These are phyloP conservation scores for Fusarium algeriense DNA, from an alignment of 2,329 filamentous ascomycete species.

Conservation along the genomic window DNA sequence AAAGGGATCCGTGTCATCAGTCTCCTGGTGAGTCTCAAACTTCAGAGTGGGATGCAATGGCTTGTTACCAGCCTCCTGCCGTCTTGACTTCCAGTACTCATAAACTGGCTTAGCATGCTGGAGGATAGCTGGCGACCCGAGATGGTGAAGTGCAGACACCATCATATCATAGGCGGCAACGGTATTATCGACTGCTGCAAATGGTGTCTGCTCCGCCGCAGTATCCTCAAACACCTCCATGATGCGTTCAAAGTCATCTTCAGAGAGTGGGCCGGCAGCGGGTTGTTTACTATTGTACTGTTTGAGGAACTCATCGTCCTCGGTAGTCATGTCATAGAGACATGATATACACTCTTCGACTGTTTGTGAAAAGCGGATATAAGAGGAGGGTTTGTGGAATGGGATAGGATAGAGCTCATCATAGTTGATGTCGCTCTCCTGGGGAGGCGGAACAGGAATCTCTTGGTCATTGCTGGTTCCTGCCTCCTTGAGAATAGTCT, in stretches of 20 bases:
- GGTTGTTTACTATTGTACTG: conserved; percentile 83
- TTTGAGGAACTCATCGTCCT: conserved; percentile 88
- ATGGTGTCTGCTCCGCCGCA: conserved; percentile 85
- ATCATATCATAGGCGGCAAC: conserved; percentile 83
- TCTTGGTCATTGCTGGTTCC: conserved; percentile 69
- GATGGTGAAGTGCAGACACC: conserved; percentile 72
- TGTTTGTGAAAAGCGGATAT: conserved; percentile 97
- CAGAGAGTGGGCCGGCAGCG: conserved; percentile 75
- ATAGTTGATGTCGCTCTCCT: conserved; percentile 80
- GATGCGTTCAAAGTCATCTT: conserved; percentile 92
- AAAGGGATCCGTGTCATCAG: conserved; percentile 95
- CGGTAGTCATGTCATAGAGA: conserved; percentile 93
- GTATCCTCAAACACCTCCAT: conserved; percentile 97
- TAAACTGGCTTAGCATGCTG: conserved; percentile 82
- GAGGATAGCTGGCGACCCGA: conserved; percentile 63
- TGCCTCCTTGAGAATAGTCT: conserved; percentile 76
- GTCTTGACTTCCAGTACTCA: conserved; percentile 85
- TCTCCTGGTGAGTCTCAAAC: conserved; percentile 94
- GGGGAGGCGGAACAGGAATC: conserved; percentile 74
- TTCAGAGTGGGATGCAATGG: conserved; percentile 84
- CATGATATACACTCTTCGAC: conserved; percentile 94
- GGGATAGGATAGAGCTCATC: conserved; percentile 84
- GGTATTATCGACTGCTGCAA: conserved; percentile 88
- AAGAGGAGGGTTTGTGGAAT: conserved; percentile 88
- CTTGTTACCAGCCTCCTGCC: conserved; percentile 75